These are phyloP conservation scores for Kuraishia floccosa DNA, from an alignment of 805 yeast genomes.

Conservation along the genomic window DNA sequence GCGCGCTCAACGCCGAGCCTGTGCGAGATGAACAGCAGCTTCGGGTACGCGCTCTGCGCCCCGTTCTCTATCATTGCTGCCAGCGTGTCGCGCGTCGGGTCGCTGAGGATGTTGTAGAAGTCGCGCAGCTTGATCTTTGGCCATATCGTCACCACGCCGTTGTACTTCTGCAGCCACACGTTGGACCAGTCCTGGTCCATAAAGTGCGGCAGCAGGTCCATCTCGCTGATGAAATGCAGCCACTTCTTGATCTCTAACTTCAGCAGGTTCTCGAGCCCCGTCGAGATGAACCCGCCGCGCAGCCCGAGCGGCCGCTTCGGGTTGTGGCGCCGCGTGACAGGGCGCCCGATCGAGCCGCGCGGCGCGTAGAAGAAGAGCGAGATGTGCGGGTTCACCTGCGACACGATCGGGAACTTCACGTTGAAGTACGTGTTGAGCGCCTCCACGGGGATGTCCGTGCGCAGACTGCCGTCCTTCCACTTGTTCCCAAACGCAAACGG, in stretches of 20 bases:
- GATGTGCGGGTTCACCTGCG: constrained; percentile 79
- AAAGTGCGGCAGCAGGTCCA: constrained; percentile 58
- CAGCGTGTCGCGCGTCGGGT: constrained; percentile 52
- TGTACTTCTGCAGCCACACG: constrained; percentile 61
- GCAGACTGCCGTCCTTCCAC: constrained; percentile 70
- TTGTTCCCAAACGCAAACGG: constrained; percentile 69
- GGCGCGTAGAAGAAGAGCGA: constrained; percentile 69
- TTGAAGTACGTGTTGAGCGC: constrained; percentile 66
- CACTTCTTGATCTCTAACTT: constrained; percentile 71
- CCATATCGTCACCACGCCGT: constrained; percentile 70
- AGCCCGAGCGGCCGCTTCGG: constrained; percentile 38
- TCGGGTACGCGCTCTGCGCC: constrained; percentile 55
- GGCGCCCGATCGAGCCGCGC: constrained; percentile 71
- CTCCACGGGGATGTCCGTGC: constrained; percentile 72
- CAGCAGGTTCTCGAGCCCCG: constrained; percentile 60
- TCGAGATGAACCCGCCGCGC: constrained; percentile 68
- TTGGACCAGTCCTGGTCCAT: constrained; percentile 75
- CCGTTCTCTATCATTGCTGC: constrained; percentile 49
- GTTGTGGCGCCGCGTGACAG: constrained; percentile 53
- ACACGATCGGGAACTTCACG: constrained; percentile 64
- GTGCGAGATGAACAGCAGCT: constrained; percentile 51
- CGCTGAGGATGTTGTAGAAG: constrained; percentile 52
- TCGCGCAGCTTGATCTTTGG: constrained; percentile 53
- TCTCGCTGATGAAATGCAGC: constrained; percentile 51
- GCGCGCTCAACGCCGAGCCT: constrained; percentile 55